Evolutionary conservation across 2,329 filamentous ascomycete genomes (phyloP).

Genomic region (Cladosporium oxysporum): DNA sequence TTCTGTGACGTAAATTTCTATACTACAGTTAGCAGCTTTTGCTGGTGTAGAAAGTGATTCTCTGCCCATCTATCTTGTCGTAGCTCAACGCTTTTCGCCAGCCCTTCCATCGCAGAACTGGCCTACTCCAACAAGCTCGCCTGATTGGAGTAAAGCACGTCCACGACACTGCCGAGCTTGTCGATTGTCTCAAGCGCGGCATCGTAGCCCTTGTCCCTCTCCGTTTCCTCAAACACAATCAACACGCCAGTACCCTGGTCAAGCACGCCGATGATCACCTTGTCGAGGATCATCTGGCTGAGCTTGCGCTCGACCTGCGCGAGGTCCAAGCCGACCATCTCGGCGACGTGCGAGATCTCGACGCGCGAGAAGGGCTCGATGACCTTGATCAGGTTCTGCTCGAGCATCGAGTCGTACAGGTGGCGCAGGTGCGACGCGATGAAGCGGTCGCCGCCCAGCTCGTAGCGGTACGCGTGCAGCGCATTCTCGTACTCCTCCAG

Average conservation of each 20-base stretch:
- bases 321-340: slow-evolving; percentile 95
- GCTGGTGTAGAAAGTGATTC: slow-evolving; percentile 4
- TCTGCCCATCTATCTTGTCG: not conserved
- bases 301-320: slow-evolving; percentile 97
- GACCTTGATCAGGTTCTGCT: slow-evolving; percentile 99
- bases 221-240: slow-evolving; percentile 94
- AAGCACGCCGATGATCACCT: slow-evolving; percentile 95
- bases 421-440: slow-evolving; percentile 95
- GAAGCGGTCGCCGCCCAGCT: slow-evolving; percentile 92
- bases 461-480: slow-evolving; percentile 84
- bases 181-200: slow-evolving; percentile 92
- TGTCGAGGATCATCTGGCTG: slow-evolving; percentile 99
- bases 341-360: slow-evolving; percentile 93
- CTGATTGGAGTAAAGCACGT: slow-evolving; percentile 97
- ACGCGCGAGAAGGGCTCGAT: slow-evolving; percentile 98
- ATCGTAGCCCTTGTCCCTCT: slow-evolving; percentile 91
- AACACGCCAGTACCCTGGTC: slow-evolving; percentile 97
- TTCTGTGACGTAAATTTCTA: slow-evolving; percentile 9
- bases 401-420: slow-evolving; percentile 96
- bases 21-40: slow-evolving; percentile 10
- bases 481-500: slow-evolving; percentile 97
- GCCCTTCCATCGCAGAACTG: not conserved
- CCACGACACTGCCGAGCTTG: slow-evolving; percentile 95
- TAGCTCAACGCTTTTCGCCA: slow-evolving; percentile 6
- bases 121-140: slow-evolving; percentile 85